Conservation (phyloP, 176 grass and related monocot genomes). For the Alloteropsis semialata region DNA sequence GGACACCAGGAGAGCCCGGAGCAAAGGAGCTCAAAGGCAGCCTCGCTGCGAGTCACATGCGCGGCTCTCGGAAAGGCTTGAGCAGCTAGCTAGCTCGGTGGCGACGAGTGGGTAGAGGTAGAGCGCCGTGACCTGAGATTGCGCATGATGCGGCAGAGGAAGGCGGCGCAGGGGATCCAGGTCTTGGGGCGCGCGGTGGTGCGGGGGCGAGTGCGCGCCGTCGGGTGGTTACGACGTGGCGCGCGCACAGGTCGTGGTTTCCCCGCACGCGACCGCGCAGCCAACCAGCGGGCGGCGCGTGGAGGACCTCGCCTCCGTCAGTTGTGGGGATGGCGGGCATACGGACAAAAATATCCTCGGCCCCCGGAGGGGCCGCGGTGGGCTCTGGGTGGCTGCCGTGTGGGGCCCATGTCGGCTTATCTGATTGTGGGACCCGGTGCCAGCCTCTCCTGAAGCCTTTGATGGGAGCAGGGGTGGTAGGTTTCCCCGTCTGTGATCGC, state of each 20-base stretch:
- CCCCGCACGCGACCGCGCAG: background rate
- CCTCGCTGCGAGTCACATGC: slow-evolving; percentile 40
- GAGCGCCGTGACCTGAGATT: background rate
- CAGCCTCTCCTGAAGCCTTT: background rate
- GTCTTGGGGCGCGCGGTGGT: background rate
- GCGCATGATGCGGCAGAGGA: background rate
- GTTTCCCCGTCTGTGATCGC: background rate
- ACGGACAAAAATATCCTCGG: slow-evolving; percentile 46
- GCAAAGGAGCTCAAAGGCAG: slow-evolving; percentile 9
- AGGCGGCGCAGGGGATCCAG: slow-evolving; percentile 42
- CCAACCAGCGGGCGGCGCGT: slow-evolving; percentile 19
- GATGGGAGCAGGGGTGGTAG: background rate
- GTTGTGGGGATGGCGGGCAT: slow-evolving; percentile 26
- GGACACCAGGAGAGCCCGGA: slow-evolving; percentile 10
- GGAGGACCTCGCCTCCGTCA: slow-evolving; percentile 25
- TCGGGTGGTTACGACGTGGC: slow-evolving; percentile 32
- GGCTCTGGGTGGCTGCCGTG: background rate
- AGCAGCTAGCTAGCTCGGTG: background rate
- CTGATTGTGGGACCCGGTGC: background rate
- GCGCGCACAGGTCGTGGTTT: background rate
- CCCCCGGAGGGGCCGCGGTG: background rate
- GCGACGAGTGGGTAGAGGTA: background rate
- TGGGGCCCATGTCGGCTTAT: background rate
- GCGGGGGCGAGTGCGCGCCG: background rate
- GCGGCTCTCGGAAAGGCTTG: slow-evolving; percentile 29